These are phyloP conservation scores for Fusarium sp. DNA, from an alignment of 2,329 filamentous ascomycete genomes.

Conservation along the genomic window DNA sequence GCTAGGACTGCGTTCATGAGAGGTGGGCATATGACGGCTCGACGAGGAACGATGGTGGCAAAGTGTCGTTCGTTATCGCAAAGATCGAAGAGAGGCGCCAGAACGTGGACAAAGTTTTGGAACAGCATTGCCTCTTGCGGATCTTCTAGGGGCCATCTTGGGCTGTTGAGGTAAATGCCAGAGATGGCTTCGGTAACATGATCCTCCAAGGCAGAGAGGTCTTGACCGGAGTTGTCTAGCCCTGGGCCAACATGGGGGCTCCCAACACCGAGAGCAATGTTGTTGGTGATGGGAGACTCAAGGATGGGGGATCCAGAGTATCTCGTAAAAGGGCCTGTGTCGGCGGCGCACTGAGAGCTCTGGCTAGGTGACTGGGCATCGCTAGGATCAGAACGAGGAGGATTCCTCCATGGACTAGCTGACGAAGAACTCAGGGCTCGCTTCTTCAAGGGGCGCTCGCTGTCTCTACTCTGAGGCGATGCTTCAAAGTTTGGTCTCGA, in stretches of 20 bases:
- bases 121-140: conserved; percentile 47
- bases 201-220: conserved; percentile 21
- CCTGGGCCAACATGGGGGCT: conserved; percentile 16
- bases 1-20: conserved; percentile 47
- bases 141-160: conserved; percentile 41
- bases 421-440: conserved; percentile 39
- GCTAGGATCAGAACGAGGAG: conserved; percentile 23
- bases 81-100: conserved; percentile 46
- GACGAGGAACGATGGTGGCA: conserved; percentile 45
- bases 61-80: conserved; percentile 47
- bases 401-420: conserved; percentile 21
- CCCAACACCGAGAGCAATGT: conserved; percentile 14
- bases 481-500: neutral
- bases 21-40: conserved; percentile 44
- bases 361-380: conserved; percentile 31
- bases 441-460: conserved; percentile 35
- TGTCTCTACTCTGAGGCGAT: conserved; percentile 1
- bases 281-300: conserved; percentile 17
- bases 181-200: conserved; percentile 36
- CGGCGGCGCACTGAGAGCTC: conserved; percentile 11
- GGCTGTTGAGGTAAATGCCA: conserved; percentile 38
- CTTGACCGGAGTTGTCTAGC: conserved; percentile 21
- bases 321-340: conserved; percentile 13
- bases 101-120: conserved; percentile 41
- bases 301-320: conserved; percentile 12